phyloP scores from a whole-genome alignment of 495 filamentous ascomycete genomes.

The Coniosporium apollinis region DNA sequence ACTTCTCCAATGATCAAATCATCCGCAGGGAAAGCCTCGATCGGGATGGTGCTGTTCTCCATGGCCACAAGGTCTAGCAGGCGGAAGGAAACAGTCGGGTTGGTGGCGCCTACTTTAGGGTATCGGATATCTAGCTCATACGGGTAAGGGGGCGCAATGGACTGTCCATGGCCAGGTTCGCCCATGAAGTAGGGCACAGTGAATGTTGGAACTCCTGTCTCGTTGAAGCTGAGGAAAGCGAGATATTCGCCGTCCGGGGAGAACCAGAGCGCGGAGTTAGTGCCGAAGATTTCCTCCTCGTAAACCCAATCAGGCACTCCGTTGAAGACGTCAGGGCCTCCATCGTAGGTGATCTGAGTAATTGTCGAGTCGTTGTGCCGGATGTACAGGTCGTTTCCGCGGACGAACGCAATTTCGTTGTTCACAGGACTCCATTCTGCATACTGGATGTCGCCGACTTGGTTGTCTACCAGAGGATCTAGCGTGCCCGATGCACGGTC shows the following conservation, averaged over 20 bases:
- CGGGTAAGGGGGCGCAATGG: conserved; percentile 33
- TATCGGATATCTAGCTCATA: conserved; percentile 34
- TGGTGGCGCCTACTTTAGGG: conserved; percentile 40
- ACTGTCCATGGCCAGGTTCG: no score
- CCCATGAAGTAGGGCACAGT: conserved; percentile 42
- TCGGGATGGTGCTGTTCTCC: conserved; percentile 15
- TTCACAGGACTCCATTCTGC: conserved; percentile 32
- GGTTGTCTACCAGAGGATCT: conserved; percentile 28
- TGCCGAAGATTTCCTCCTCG: conserved; percentile 41
- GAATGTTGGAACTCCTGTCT: conserved; percentile 40
- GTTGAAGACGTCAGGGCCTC: conserved; percentile 37
- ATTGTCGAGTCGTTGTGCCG: conserved; percentile 30
- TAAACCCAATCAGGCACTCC: conserved; percentile 48
- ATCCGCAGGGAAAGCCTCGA: conserved; percentile 29
- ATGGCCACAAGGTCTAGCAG: conserved; percentile 27
- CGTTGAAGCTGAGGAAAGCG: conserved; percentile 40
- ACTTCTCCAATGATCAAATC: conserved; percentile 40
- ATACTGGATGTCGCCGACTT: conserved; percentile 38
- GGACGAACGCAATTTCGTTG: conserved; percentile 37
- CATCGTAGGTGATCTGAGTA: conserved; percentile 36
- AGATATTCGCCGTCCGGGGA: conserved; percentile 39
- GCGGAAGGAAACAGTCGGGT: conserved; percentile 35
- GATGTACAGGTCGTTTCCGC: conserved; percentile 38
- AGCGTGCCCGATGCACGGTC: conserved; percentile 30
- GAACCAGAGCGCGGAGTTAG: conserved; percentile 36